Percentiles rank a stretch among this genome's conserved stretches.
Conservation (phyloP, 2,329 filamentous ascomycete species). For the Aspergillus pseudoviridinutans region DNA sequence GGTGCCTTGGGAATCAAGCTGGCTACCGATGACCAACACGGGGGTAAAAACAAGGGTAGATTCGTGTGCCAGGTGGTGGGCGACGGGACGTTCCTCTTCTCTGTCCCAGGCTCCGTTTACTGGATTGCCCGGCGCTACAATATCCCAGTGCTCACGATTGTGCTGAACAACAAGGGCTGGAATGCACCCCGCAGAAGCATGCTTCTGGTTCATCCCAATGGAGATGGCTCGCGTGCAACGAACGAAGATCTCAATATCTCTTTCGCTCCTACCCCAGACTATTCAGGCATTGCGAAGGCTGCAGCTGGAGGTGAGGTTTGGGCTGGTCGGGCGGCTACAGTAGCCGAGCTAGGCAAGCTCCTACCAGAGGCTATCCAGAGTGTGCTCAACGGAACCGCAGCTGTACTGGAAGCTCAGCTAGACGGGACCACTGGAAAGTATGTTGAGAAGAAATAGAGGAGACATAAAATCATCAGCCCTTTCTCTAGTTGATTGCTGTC, state of each 20-base stretch:
- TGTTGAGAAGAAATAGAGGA: constrained; percentile 17
- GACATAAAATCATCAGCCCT: not conserved
- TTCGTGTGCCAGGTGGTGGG: constrained; percentile 64
- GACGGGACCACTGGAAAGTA: constrained; percentile 56
- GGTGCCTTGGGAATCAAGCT: constrained; percentile 73
- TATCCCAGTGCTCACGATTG: constrained; percentile 63
- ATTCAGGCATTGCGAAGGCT: constrained; percentile 64
- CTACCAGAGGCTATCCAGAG: constrained; percentile 57
- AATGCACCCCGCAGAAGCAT: constrained; percentile 61
- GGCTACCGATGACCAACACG: constrained; percentile 53
- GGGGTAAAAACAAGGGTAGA: constrained; percentile 50
- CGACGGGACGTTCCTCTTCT: constrained; percentile 65
- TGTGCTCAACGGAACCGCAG: constrained; percentile 55
- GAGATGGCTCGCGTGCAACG: constrained; percentile 56
- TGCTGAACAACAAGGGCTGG: constrained; percentile 69
- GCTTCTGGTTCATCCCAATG: constrained; percentile 62
- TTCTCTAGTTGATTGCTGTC: not conserved
- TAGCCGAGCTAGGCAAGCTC: constrained; percentile 51
- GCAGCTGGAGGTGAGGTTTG: constrained; percentile 60
- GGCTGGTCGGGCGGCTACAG: constrained; percentile 56
- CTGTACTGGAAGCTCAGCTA: constrained; percentile 59
- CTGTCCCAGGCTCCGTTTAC: constrained; percentile 62
- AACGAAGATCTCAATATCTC: constrained; percentile 65
- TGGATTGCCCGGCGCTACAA: constrained; percentile 65
- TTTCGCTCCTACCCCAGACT: constrained; percentile 63